Base-by-base conservation (phyloP, 768 basidiomycete species). In the Candolleomyces eurysporus region DNA sequence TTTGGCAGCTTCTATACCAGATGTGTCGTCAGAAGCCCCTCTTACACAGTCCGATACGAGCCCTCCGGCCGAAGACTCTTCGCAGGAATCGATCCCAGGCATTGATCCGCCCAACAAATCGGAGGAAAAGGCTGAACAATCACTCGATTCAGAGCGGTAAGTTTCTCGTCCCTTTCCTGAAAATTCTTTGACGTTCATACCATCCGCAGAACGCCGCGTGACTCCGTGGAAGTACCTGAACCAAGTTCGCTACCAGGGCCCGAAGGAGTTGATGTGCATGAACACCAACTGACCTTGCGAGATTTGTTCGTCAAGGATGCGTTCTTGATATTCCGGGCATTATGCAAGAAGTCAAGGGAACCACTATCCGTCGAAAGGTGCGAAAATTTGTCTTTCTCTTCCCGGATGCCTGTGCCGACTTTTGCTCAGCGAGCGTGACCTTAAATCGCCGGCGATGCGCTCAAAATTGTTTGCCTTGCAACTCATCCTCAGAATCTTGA, bases 311-410 rank as follows among this genome's bases (percentile, higher is more conserved):
- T 97, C 70, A 98, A 98, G 71, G 97, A 99, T 70, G 95, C 97
- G 0, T 99, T 98, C 79, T 83, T 99, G 63, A 96, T 99, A 42
- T 96, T 98, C 76, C 84, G 97, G 50, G 96, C 97, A 0, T 79
- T 99, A 11, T 98, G 97, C 79, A 98, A 98, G 72, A 78, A 98
- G 65, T 96, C 94, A 9, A 98, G 98, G 96, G 98, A 98, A 73
- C 92, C 96, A 11, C 78, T 99, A 51, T 92, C 93, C 67, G 86
- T 84, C 5, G 97, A 99, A 75, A 96, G 93, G 96, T 95, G 51
- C 55, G 84, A 69, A 21, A 10, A 43, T 16, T 36, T 51, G 57
- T 40, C 21, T 21, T 11, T 13, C n/a, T 32, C 26, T 42, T 53
- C 31, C 43, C 49, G 54, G 16, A 14, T n/a, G 43, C 22, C 22